Base-by-base conservation (phyloP, 495 filamentous ascomycete species). In the Tuber calosporum region DNA sequence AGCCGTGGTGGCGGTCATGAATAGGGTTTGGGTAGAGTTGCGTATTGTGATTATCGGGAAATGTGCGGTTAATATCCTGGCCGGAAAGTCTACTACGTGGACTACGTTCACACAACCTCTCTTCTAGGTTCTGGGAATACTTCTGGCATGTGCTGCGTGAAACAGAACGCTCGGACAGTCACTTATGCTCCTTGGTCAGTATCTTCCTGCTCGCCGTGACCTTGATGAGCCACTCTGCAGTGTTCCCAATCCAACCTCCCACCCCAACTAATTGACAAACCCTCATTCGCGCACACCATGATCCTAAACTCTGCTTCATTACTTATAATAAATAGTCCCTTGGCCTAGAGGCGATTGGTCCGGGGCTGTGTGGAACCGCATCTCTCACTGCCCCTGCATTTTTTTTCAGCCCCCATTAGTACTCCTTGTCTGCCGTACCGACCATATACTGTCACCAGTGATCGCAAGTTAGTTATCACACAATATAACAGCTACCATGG, bases 1-100 rank as follows among this genome's bases (percentile, higher is more conserved):
- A 95, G 68, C 94, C 5, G 67, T 39, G n/a, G 67, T 34, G 22
- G 22, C 22, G 22, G 34, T 5, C 9, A 1, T 36, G 6, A 37
- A 41, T 17, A 26, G 15, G 20, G 20, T 19, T 13, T 20, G 4
- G 13, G 36, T 30, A 42, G 67, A 37, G 42, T 20, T 39, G 42
- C 1, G 5, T 8, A 17, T 22, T 6, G 6, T 69, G 8, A 11
- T 11, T 58, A 4, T 4, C 11, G 9, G 48, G 48, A 26, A n/a
- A 26, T 26, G 9, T 26, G 22, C 45, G 8, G 38, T 43, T 3
- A n/a, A n/a, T n/a, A 43, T 43, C 42, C 42, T 43, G 19, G 8
- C 11, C 8, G 8, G 39, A 40, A 40, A 11, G 4, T 11, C 39
- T 3, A 39, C 39, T 11, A 9, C 39, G 39, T 9, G 11, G 48